These are phyloP conservation scores for Hypomontagnella monticulosa DNA, from an alignment of 495 filamentous ascomycete species.

Conservation along the genomic window DNA sequence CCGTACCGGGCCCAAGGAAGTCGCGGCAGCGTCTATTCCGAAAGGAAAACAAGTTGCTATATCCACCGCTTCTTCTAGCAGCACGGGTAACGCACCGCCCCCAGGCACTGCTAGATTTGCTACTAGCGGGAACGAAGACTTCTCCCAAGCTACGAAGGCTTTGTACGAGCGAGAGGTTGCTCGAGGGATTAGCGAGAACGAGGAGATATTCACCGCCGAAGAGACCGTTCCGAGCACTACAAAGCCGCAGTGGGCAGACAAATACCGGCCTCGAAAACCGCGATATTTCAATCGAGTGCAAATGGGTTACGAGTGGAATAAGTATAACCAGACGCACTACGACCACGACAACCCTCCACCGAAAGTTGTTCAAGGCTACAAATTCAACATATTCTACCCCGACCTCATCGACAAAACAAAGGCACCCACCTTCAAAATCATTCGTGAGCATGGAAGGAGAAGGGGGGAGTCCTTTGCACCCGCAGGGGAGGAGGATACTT, in stretches of 20 bases:
- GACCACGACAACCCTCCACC: slow-evolving; percentile 98
- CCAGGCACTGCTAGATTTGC: slow-evolving; percentile 77
- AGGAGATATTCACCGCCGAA: slow-evolving; percentile 95
- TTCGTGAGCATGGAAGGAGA: slow-evolving; percentile 88
- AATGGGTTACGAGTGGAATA: slow-evolving; percentile 99
- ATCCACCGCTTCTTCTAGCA: slow-evolving; percentile 19
- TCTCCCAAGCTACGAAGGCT: slow-evolving; percentile 89
- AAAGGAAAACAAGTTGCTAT: slow-evolving; percentile 16
- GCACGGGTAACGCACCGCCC: slow-evolving; percentile 57
- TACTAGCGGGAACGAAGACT: slow-evolving; percentile 79
- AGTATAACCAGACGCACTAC: slow-evolving; percentile 99
- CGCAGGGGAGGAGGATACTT: slow-evolving; percentile 98
- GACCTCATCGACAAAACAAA: slow-evolving; percentile 97
- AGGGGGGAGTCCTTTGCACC: slow-evolving; percentile 91
- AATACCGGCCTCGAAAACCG: slow-evolving; percentile 92
- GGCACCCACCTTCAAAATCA: slow-evolving; percentile 93
- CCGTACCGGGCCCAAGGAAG: slow-evolving; percentile 33
- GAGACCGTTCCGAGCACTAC: slow-evolving; percentile 74
- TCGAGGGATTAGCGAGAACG: slow-evolving; percentile 88
- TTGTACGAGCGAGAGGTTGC: slow-evolving; percentile 94
- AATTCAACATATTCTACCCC: slow-evolving; percentile 99
- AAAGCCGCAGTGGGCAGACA: slow-evolving; percentile 84
- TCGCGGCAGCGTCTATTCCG: slow-evolving; percentile 31
- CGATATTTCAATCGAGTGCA: slow-evolving; percentile 98
- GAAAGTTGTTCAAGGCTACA: slow-evolving; percentile 98